These are phyloP conservation scores for Craspedostauros australis DNA, from an alignment of 108 stramenopile species.

Conservation along the genomic window DNA sequence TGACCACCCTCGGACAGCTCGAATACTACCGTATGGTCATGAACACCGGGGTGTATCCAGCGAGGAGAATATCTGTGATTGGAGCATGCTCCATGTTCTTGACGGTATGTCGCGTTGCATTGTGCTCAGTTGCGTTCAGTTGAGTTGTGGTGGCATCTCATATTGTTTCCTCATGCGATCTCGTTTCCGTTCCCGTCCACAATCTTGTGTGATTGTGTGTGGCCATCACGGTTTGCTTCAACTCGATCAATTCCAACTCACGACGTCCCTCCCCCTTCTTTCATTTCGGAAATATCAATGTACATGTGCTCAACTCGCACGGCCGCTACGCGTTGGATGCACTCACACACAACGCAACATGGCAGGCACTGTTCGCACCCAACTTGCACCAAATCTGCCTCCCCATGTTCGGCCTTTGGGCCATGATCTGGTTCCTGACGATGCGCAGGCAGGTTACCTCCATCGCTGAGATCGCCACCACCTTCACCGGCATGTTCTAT, in stretches of 20 bases:
- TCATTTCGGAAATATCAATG: too few species aligned
- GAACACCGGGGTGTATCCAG: slow-evolving; percentile 87
- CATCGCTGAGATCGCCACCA: slow-evolving; percentile 92
- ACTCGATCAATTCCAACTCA: not conserved
- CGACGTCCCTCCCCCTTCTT: not conserved
- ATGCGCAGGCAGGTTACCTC: slow-evolving; percentile 63
- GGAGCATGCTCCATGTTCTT: slow-evolving; percentile 84
- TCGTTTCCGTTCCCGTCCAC: not conserved
- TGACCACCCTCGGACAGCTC: slow-evolving; percentile 84
- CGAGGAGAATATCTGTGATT: slow-evolving; percentile 81
- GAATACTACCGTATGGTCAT: slow-evolving; percentile 97
- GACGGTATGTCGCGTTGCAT: slow-evolving; percentile 35
- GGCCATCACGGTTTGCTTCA: not conserved
- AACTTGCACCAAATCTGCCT: slow-evolving; percentile 75
- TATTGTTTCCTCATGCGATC: not conserved
- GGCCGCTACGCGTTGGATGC: too few species aligned
- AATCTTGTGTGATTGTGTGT: too few species aligned
- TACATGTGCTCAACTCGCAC: too few species aligned
- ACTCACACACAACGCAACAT: too few species aligned
- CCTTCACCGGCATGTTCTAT: slow-evolving; percentile 97
- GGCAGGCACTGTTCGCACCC: slow-evolving; percentile 63
- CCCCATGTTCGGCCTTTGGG: slow-evolving; percentile 60
- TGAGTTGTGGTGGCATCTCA: not conserved
- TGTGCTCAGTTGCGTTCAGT: too few species aligned
- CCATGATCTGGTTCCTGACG: slow-evolving; percentile 93